Conservation (phyloP, 1,139 yeast species). For the Geotrichum bryndzae region DNA sequence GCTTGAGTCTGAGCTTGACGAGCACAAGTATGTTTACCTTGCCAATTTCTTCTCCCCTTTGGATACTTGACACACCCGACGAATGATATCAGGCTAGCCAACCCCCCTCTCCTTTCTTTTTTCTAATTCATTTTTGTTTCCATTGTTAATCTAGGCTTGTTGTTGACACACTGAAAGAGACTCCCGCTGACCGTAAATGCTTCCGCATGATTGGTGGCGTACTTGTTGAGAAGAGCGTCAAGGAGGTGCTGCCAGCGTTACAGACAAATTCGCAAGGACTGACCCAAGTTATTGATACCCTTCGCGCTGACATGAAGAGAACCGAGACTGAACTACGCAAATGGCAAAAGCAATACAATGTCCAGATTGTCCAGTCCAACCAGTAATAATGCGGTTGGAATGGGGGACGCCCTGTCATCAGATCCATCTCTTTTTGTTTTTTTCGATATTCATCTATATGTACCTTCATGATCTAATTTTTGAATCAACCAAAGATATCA, state of each 20-base stretch:
- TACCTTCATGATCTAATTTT: neutral
- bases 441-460: neutral
- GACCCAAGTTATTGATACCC: constrained; percentile 32
- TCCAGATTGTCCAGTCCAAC: constrained; percentile 35
- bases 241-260: constrained; percentile 65
- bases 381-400: neutral
- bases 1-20: constrained; percentile 40
- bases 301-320: constrained; percentile 34
- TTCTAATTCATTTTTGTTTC: neutral
- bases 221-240: constrained; percentile 73
- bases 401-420: neutral
- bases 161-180: constrained; percentile 48
- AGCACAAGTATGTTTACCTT: constrained; percentile 32
- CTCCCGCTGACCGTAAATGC: constrained; percentile 61
- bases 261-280: constrained; percentile 50
- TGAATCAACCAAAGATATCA: neutral
- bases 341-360: constrained; percentile 41
- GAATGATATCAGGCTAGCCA: neutral
- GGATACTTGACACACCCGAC: neutral
- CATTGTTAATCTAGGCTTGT: constrained; percentile 39
- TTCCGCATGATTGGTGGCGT: constrained; percentile 95
- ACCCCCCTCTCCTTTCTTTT: neutral
- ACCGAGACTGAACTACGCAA: constrained; percentile 35
- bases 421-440: neutral
- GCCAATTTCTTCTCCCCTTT: constrained; percentile 1